These are phyloP conservation scores for Paraphoma sp. DNA, from an alignment of 2,329 filamentous ascomycete genomes.

Conservation along the genomic window DNA sequence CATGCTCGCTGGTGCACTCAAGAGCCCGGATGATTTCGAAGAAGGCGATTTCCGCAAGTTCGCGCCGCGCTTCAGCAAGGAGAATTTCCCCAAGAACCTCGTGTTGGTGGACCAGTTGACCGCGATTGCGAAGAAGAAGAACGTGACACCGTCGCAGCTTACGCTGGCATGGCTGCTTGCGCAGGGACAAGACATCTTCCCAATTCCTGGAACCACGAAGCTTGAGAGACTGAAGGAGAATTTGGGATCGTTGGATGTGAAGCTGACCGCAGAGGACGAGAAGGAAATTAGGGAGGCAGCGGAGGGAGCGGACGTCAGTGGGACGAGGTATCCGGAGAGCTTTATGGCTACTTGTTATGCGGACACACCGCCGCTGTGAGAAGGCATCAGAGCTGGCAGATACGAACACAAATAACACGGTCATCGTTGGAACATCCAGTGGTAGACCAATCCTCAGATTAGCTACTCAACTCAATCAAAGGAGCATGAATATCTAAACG, in stretches of 20 bases:
- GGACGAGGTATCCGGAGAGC: slow-evolving; percentile 49
- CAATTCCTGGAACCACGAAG: slow-evolving; percentile 60
- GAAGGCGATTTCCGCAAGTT: slow-evolving; percentile 32
- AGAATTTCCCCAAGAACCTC: slow-evolving; percentile 48
- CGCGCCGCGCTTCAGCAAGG: slow-evolving; percentile 52
- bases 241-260: slow-evolving; percentile 29
- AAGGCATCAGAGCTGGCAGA: too few species aligned
- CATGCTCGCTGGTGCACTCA: slow-evolving; percentile 33
- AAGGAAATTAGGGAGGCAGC: slow-evolving; percentile 32
- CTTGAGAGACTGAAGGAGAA: slow-evolving; percentile 42
- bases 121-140: slow-evolving; percentile 54
- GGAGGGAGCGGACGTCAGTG: slow-evolving; percentile 51
- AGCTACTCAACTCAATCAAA: neutral
- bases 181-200: slow-evolving; percentile 59
- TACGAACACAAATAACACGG: too few species aligned
- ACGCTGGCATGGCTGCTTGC: slow-evolving; percentile 52
- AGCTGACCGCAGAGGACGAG: slow-evolving; percentile 37
- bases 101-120: slow-evolving; percentile 41
- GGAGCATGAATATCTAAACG: neutral
- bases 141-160: slow-evolving; percentile 64
- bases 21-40: slow-evolving; percentile 54
- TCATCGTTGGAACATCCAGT: too few species aligned
- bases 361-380: slow-evolving; percentile 45
- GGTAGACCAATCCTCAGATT: neutral
- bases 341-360: slow-evolving; percentile 45